A percentile compares a stretch with the other conserved stretches of the same genome.
phyloP scores from a whole-genome alignment of 768 basidiomycete genomes.

The Lactarius vividus region DNA sequence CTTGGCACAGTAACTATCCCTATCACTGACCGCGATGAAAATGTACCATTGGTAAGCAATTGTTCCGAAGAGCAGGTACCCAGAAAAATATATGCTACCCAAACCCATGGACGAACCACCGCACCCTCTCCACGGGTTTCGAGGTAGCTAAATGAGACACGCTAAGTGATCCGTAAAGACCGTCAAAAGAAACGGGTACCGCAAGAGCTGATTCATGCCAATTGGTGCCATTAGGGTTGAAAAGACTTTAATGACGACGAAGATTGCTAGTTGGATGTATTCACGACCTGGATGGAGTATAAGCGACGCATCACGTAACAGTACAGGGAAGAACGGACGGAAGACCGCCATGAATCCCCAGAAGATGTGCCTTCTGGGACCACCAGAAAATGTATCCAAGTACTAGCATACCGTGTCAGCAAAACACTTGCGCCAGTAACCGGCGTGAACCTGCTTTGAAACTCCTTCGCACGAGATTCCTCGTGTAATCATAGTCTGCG shows the following conservation, averaged over 20 bases:
- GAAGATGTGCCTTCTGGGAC: slow-evolving; percentile 29
- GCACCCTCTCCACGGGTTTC: slow-evolving; percentile 51
- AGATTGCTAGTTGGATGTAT: slow-evolving; percentile 17
- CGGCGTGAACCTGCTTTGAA: slow-evolving; percentile 33
- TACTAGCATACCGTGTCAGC: slow-evolving; percentile 27
- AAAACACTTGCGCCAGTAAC: background rate
- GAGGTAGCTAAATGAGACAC: slow-evolving; percentile 45
- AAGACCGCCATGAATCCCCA: slow-evolving; percentile 31
- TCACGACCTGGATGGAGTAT: slow-evolving; percentile 17
- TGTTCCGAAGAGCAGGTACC: slow-evolving; percentile 45
- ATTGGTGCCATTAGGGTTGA: slow-evolving; percentile 33
- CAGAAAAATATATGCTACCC: slow-evolving; percentile 53
- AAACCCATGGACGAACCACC: slow-evolving; percentile 62
- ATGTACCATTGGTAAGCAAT: slow-evolving; percentile 54
- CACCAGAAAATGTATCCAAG: slow-evolving; percentile 22
- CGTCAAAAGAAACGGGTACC: slow-evolving; percentile 27
- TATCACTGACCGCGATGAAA: slow-evolving; percentile 35
- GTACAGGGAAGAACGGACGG: slow-evolving; percentile 11
- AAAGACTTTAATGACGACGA: slow-evolving; percentile 15
- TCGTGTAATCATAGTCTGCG: slow-evolving; percentile 45
- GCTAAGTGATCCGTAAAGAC: background rate
- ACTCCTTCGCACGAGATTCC: slow-evolving; percentile 36
- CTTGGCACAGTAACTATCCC: too few species aligned
- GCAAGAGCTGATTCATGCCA: slow-evolving; percentile 35
- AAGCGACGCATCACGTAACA: background rate